A percentile compares a stretch with the other conserved stretches of the same genome.
Conservation (phyloP, 768 basidiomycete genomes). For the Hebeloma cylindrosporum region DNA sequence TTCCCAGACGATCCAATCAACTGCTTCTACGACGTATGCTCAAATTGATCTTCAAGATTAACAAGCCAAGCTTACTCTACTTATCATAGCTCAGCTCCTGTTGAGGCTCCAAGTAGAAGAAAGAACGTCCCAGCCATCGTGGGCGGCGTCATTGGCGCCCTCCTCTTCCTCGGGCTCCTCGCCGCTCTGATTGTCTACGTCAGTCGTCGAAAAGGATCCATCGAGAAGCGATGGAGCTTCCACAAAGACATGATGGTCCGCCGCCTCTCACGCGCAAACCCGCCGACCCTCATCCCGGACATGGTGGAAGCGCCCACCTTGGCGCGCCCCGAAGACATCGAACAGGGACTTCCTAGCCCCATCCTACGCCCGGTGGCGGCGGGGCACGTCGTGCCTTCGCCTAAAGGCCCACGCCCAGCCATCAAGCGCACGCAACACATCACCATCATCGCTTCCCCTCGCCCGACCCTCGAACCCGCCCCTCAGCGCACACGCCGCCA, state of each 20-base stretch:
- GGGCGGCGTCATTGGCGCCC: conserved; percentile 16
- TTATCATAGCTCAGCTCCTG: not conserved
- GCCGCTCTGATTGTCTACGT: conserved; percentile 13
- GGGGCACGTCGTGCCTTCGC: conserved; percentile 15
- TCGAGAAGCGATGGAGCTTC: conserved; percentile 17
- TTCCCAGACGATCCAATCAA: too few species aligned
- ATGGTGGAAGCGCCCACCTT: too few species aligned
- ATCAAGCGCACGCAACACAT: conserved; percentile 10
- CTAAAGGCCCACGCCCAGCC: conserved; percentile 13
- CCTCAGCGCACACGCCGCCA: conserved; percentile 17
- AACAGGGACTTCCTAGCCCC: not conserved
- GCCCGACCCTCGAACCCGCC: not conserved
- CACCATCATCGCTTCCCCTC: not conserved
- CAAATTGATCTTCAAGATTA: too few species aligned
- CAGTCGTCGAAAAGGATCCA: conserved; percentile 5
- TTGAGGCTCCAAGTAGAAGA: not conserved
- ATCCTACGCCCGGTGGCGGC: conserved; percentile 2
- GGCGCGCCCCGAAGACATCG: too few species aligned
- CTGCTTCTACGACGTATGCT: too few species aligned
- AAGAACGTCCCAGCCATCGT: conserved; percentile 20
- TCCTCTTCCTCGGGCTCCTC: conserved; percentile 17
- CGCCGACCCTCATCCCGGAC: not conserved
- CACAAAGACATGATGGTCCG: conserved; percentile 23
- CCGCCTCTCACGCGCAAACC: conserved; percentile 3
- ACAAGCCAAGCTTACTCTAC: not conserved